A percentile compares a stretch with the other conserved stretches of the same genome.
Conservation (phyloP, 345 rosid species). For the Psidium friedrichsthalianum region DNA sequence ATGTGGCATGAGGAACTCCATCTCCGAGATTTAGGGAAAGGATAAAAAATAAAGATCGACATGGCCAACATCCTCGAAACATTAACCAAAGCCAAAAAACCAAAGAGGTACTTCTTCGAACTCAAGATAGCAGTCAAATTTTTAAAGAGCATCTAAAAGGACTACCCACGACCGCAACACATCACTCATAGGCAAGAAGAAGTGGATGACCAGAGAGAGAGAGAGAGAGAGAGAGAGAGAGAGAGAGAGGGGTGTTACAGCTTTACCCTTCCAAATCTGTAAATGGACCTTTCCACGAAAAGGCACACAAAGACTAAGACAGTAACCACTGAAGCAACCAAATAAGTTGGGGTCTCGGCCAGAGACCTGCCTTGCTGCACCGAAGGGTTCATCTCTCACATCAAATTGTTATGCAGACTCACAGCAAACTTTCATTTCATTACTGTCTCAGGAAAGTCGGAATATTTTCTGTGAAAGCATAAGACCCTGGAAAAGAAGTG, state of each 20-base stretch:
- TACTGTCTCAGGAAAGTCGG: background rate
- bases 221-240: background rate
- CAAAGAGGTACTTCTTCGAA: background rate
- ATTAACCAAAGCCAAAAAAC: background rate
- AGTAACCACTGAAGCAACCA: constrained; percentile 77
- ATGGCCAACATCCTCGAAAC: background rate
- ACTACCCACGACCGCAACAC: background rate
- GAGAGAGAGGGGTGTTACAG: background rate
- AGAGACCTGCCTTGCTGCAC: constrained; percentile 58
- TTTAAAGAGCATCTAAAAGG: background rate
- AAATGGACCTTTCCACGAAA: constrained; percentile 64
- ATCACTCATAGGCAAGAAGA: background rate
- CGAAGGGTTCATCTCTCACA: constrained; percentile 26
- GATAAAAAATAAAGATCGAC: background rate
- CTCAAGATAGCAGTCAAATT: background rate
- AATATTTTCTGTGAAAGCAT: background rate
- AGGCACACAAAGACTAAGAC: constrained; percentile 67
- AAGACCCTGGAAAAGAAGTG: constrained; percentile 2
- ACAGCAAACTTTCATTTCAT: background rate
- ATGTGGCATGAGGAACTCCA: background rate
- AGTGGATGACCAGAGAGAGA: background rate
- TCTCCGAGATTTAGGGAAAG: background rate
- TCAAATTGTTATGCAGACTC: background rate
- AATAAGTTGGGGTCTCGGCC: constrained; percentile 87
- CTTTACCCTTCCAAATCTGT: constrained; percentile 78